phyloP scores from a whole-genome alignment of 2,329 filamentous ascomycete species.

The Pseudogymnoascus sp. region DNA sequence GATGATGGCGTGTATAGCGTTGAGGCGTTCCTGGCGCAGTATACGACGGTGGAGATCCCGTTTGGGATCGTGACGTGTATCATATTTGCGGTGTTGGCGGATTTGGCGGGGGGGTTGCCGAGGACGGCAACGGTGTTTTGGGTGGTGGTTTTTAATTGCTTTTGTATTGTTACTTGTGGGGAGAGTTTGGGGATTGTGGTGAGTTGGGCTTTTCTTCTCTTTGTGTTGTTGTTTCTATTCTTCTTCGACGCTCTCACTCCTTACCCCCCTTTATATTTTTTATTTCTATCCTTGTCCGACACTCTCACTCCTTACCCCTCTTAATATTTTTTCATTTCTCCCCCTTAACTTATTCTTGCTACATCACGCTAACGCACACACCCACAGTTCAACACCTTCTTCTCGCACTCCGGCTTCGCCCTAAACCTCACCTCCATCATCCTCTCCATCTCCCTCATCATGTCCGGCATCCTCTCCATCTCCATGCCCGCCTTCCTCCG shows the following conservation, averaged over 20 bases:
- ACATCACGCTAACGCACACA: background rate
- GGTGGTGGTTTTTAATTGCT: constrained; percentile 60
- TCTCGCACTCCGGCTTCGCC: constrained; percentile 68
- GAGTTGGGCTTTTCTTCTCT: background rate
- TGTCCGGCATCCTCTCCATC: constrained; percentile 66
- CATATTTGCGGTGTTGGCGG: constrained; percentile 58
- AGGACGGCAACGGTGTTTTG: constrained; percentile 61
- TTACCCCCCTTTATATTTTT: background rate
- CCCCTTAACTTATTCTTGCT: background rate
- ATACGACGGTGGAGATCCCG: constrained; percentile 64
- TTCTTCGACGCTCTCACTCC: background rate
- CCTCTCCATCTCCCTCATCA: constrained; percentile 63
- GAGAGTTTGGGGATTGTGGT: constrained; percentile 68
- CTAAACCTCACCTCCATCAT: constrained; percentile 67
- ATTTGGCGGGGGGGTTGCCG: constrained; percentile 60
- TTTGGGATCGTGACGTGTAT: constrained; percentile 63
- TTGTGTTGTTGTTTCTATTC: background rate
- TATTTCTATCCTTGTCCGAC: too few species aligned
- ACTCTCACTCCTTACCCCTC: too few species aligned
- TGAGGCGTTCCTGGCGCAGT: constrained; percentile 64
- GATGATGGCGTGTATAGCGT: constrained; percentile 67
- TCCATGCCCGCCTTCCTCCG: constrained; percentile 60
- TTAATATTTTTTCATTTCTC: too few species aligned
- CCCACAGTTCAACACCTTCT: constrained; percentile 63
- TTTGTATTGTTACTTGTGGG: constrained; percentile 67